Conservation (phyloP, 2,329 filamentous ascomycete species). For the Hypoxylon sp. region DNA sequence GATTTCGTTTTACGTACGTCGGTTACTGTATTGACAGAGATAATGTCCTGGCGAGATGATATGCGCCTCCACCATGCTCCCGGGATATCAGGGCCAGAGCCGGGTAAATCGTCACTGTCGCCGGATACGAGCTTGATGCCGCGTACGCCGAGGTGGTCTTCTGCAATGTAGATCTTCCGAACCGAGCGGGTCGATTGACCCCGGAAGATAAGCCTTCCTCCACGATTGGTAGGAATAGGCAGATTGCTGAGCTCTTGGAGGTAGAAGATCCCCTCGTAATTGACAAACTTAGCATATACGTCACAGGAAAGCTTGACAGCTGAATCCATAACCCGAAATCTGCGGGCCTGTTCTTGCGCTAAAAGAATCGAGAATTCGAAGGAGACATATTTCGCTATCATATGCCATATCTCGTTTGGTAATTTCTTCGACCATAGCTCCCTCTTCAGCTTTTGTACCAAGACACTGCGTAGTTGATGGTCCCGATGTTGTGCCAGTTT, state of each 20-base stretch:
- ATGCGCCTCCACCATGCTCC: neutral
- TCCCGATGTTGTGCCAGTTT: neutral
- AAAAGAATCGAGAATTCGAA: neutral
- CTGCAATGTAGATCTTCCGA: neutral
- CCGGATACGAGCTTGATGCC: neutral
- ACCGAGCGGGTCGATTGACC: neutral
- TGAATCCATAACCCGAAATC: neutral
- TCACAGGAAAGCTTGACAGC: neutral
- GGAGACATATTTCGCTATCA: neutral
- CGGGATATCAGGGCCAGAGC: neutral
- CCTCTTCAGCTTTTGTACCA: slow-evolving; percentile 3
- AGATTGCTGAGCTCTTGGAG: neutral
- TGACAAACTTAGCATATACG: slow-evolving; percentile 1
- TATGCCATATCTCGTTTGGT: slow-evolving; percentile 1
- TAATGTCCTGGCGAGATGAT: neutral
- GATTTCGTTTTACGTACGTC: slow-evolving; percentile 5
- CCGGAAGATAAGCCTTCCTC: neutral
- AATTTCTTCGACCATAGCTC: neutral
- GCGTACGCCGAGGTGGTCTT: slow-evolving; percentile 5
- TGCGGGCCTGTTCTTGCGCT: neutral
- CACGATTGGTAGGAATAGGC: neutral
- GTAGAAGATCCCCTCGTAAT: slow-evolving; percentile 1
- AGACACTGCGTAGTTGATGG: neutral
- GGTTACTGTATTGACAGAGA: neutral
- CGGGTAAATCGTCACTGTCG: neutral